Conservation (phyloP, 2,329 filamentous ascomycete genomes). For the Didymosphaeria variabile region DNA sequence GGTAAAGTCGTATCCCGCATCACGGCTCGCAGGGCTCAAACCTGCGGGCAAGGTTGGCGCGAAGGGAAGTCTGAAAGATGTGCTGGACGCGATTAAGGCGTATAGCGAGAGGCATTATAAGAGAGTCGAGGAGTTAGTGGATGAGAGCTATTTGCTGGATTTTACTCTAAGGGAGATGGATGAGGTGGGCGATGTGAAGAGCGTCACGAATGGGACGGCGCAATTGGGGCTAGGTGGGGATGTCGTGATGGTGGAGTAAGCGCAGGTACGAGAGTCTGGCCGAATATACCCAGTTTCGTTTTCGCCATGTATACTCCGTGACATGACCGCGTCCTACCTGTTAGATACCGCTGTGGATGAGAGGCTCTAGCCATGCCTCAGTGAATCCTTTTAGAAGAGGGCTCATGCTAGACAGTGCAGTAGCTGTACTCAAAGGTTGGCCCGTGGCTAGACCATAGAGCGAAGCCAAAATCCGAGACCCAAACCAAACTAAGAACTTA, state of each 20-base stretch:
- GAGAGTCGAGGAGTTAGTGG: slow-evolving; percentile 85
- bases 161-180: slow-evolving; percentile 96
- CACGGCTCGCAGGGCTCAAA: slow-evolving; percentile 74
- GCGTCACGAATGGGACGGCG: slow-evolving; percentile 37
- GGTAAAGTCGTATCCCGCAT: slow-evolving; percentile 81
- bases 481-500: no score
- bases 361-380: no score
- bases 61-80: slow-evolving; percentile 71
- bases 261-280: neutral
- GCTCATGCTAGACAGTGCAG: no score
- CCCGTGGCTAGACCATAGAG: no score
- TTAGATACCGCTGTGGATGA: no score
- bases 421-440: no score
- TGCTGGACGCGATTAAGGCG: slow-evolving; percentile 84
- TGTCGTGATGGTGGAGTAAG: slow-evolving; percentile 44
- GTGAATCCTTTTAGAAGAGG: no score
- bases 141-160: slow-evolving; percentile 93
- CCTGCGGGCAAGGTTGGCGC: slow-evolving; percentile 43
- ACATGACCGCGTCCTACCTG: no score
- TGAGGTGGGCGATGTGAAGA: slow-evolving; percentile 58
- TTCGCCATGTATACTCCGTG: neutral
- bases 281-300: slow-evolving; percentile 11
- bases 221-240: slow-evolving; percentile 34
- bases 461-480: no score
- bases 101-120: slow-evolving; percentile 96